Conservation (phyloP, 2,329 filamentous ascomycete genomes). For the Trichoderma koningiopsis region DNA sequence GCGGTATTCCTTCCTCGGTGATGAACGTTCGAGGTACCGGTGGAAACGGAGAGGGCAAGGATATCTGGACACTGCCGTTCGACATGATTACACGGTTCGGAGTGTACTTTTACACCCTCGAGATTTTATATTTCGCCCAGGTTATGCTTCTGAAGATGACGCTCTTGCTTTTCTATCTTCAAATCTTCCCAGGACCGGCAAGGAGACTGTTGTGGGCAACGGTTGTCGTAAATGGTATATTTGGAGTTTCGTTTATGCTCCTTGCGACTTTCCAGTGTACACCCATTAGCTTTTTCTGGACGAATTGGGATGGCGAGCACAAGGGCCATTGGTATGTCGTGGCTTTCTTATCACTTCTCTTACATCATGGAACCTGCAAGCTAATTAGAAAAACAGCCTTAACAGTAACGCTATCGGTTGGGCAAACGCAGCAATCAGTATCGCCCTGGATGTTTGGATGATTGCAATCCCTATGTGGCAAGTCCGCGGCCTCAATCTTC, state of each 20-base stretch:
- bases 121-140: constrained; percentile 44
- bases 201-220: constrained; percentile 39
- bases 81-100: constrained; percentile 32
- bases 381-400: constrained; percentile 38
- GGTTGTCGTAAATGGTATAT: constrained; percentile 36
- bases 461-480: constrained; percentile 45
- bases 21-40: constrained; percentile 32
- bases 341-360: background rate
- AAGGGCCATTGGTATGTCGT: constrained; percentile 2
- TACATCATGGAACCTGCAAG: constrained; percentile 32
- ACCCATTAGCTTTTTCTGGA: constrained; percentile 47
- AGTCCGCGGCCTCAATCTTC: constrained; percentile 39
- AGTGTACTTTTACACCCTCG: constrained; percentile 38
- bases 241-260: constrained; percentile 39
- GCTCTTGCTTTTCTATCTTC: constrained; percentile 47
- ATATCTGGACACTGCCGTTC: constrained; percentile 39
- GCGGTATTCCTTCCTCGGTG: constrained; percentile 30
- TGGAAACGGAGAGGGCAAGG: constrained; percentile 36
- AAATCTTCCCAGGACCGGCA: constrained; percentile 42
- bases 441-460: constrained; percentile 48
- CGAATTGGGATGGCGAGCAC: constrained; percentile 4
- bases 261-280: constrained; percentile 43
- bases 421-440: constrained; percentile 46
- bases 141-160: constrained; percentile 45
- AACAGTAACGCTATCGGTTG: constrained; percentile 46